Evolutionary conservation across 2,329 filamentous ascomycete species (phyloP).

Genomic region (Nigrograna mackinnonii): DNA sequence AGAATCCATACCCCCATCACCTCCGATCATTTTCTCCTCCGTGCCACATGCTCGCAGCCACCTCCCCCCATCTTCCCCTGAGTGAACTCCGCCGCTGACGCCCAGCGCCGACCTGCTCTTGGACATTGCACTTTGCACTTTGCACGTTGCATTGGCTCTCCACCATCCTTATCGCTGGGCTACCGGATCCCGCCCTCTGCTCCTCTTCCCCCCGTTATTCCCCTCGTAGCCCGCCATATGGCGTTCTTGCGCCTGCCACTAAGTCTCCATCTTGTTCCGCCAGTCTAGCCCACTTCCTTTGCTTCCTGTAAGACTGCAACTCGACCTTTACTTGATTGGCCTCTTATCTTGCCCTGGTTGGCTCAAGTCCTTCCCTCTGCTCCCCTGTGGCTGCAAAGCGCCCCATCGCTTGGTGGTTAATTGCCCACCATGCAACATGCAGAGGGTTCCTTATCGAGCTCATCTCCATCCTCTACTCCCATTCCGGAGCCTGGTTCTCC

Average conservation of each 20-base stretch:
- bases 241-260: too few species aligned
- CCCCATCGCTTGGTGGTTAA: slow-evolving; percentile 24
- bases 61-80: not conserved
- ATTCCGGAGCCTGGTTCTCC: slow-evolving; percentile 25
- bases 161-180: not conserved
- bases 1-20: too few species aligned
- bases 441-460: slow-evolving; percentile 38
- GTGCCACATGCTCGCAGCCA: not conserved
- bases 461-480: slow-evolving; percentile 20
- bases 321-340: too few species aligned
- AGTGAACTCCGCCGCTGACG: not conserved
- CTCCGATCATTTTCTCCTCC: not conserved
- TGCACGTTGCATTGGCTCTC: not conserved
- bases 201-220: too few species aligned
- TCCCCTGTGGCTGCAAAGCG: slow-evolving; percentile 21
- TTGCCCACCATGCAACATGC: slow-evolving; percentile 11
- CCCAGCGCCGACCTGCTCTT: not conserved
- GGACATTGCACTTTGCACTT: not conserved
- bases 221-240: too few species aligned
- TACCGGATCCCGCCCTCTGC: not conserved
- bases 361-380: not conserved
- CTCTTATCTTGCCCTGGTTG: too few species aligned
- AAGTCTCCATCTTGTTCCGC: too few species aligned
- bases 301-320: too few species aligned
- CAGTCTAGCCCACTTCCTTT: too few species aligned